Percentiles rank a stretch among this genome's conserved stretches.
phyloP scores from a whole-genome alignment of 1,139 yeast species.

The Hemisphaericaspora xylofermentans region DNA sequence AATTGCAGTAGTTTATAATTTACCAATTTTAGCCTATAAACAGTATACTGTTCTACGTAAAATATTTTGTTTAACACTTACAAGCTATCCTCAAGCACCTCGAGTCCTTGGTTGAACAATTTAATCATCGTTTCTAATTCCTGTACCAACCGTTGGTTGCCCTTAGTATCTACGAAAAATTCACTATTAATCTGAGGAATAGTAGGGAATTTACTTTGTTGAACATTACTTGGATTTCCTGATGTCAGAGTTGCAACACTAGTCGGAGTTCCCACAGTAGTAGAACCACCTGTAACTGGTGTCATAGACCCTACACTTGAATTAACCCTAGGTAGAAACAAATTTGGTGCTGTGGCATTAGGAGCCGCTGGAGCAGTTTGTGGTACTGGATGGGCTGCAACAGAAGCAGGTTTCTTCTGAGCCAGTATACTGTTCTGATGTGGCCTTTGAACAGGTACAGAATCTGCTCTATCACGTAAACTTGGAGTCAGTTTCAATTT shows the following conservation, averaged over 20 bases:
- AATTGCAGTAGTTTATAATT: neutral
- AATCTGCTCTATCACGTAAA: neutral
- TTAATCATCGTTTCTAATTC: slow-evolving; percentile 44
- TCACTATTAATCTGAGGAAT: slow-evolving; percentile 41
- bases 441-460: slow-evolving; percentile 7
- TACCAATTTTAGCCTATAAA: too few species aligned
- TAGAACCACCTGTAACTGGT: neutral
- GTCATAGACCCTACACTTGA: slow-evolving; percentile 17
- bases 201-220: slow-evolving; percentile 28
- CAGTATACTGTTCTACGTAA: neutral
- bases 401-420: slow-evolving; percentile 14
- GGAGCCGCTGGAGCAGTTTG: slow-evolving; percentile 13
- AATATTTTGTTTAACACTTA: too few species aligned
- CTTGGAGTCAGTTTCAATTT: neutral
- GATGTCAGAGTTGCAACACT: neutral
- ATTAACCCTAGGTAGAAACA: slow-evolving; percentile 18
- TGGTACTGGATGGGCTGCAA: slow-evolving; percentile 5
- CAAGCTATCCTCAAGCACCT: slow-evolving; percentile 35
- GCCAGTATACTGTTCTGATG: slow-evolving; percentile 15
- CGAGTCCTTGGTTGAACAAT: slow-evolving; percentile 42
- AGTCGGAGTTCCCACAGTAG: neutral
- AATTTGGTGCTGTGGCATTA: slow-evolving; percentile 13
- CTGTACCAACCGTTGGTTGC: slow-evolving; percentile 33
- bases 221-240: neutral
- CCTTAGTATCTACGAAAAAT: slow-evolving; percentile 36